Percentiles rank a stretch among this genome's conserved stretches.
Evolutionary conservation across 352 stramenopile species (phyloP).

Genomic region (Globisporangium takayamanum): DNA sequence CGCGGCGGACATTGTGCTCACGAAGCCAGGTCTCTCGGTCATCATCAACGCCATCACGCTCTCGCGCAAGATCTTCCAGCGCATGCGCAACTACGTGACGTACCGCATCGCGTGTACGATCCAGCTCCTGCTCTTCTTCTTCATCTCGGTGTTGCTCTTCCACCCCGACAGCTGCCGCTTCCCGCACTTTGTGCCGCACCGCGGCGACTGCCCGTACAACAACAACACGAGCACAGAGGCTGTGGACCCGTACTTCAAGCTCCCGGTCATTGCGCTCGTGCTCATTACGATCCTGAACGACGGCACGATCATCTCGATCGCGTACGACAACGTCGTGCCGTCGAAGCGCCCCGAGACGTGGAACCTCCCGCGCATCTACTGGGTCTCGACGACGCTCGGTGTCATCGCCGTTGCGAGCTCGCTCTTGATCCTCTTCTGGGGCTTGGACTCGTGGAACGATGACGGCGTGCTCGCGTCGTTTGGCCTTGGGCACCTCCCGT

Average conservation of each 20-base stretch:
- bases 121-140: conserved; percentile 92
- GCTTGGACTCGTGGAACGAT: conserved; percentile 80
- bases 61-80: conserved; percentile 91
- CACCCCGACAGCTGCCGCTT: conserved; percentile 75
- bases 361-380: conserved; percentile 64
- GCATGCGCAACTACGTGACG: conserved; percentile 93
- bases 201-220: conserved; percentile 47
- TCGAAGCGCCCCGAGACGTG: conserved; percentile 64
- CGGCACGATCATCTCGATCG: conserved; percentile 89
- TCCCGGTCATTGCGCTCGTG: conserved; percentile 91
- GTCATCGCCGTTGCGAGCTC: conserved; percentile 79
- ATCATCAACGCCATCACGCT: conserved; percentile 89
- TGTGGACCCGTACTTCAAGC: conserved; percentile 82
- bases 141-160: conserved; percentile 89
- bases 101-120: conserved; percentile 92
- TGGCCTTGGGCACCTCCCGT: conserved; percentile 63
- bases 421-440: conserved; percentile 78
- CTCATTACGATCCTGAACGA: conserved; percentile 95
- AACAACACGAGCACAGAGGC: conserved; percentile 28
- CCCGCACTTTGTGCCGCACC: conserved; percentile 50
- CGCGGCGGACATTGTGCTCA: conserved; percentile 93
- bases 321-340: conserved; percentile 83
- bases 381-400: conserved; percentile 46
- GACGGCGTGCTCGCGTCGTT: conserved; percentile 53
- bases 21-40: conserved; percentile 88